Evolutionary conservation across 2,329 filamentous ascomycete species (phyloP).

Genomic region (Purpureocillium lavendulum): DNA sequence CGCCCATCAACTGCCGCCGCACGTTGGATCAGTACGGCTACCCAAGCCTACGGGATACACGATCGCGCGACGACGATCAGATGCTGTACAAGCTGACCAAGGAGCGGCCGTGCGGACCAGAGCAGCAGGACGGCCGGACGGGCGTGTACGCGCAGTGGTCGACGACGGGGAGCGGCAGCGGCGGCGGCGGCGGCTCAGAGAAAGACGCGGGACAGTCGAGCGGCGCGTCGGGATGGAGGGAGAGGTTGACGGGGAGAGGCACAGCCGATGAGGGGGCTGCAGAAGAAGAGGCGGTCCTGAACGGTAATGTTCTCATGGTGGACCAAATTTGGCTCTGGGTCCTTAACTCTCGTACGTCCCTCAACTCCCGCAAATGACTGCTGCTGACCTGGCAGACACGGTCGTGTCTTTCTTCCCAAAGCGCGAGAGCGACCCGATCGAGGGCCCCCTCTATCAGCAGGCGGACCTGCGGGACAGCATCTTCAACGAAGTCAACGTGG

Average conservation of each 20-base stretch:
- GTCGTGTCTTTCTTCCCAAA: constrained; percentile 47
- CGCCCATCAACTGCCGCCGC: constrained; percentile 51
- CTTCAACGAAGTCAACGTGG: constrained; percentile 58
- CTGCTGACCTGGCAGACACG: constrained; percentile 30
- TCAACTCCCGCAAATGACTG: background rate
- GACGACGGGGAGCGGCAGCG: constrained; percentile 13
- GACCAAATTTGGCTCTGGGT: constrained; percentile 58
- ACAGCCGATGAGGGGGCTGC: constrained; percentile 9
- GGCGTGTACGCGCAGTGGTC: constrained; percentile 20
- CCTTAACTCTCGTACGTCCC: constrained; percentile 39
- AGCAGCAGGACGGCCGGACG: constrained; percentile 10
- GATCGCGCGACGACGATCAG: constrained; percentile 55
- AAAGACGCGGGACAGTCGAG: constrained; percentile 17
- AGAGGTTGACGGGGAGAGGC: constrained; percentile 11
- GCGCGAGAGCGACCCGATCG: constrained; percentile 43
- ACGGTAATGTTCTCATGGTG: constrained; percentile 57
- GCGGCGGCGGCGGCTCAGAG: constrained; percentile 11
- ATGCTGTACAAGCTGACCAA: constrained; percentile 61
- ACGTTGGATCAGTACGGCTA: constrained; percentile 59
- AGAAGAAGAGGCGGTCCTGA: constrained; percentile 31
- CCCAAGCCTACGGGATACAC: constrained; percentile 50
- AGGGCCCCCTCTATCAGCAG: constrained; percentile 48
- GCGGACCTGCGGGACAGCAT: constrained; percentile 55
- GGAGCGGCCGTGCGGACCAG: constrained; percentile 21
- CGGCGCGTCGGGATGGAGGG: constrained; percentile 16